Evolutionary conservation across 2,329 filamentous ascomycete genomes (phyloP), one percentile per base, ranked within the genome.

Genomic region (Fusarium papillatum): DNA sequence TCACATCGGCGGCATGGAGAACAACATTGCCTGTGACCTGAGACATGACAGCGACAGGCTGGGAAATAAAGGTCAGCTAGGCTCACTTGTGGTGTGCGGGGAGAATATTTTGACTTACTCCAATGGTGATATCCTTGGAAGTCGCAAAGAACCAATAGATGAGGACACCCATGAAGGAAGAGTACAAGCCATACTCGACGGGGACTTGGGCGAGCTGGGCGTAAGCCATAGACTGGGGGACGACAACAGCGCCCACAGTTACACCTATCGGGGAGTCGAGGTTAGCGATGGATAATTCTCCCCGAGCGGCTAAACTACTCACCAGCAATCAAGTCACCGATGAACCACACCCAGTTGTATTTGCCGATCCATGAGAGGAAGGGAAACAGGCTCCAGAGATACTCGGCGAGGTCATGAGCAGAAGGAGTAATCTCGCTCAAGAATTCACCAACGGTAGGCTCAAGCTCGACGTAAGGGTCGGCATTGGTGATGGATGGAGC

Each of bases 71-170:
- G 77, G 78, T 81, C 66, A 75, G 69, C 68, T n/a, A 34, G 57
- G 19, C 41, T 60, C n/a, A 26, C 36, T 46, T 50, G 13, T 14
- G 14, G 38, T 34, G 16, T 36, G 17, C 10, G 14, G n/a, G 17
- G 16, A 38, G 5, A 22, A 39, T 29, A 9, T 3, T 36, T 75
- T 67, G 7, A 88, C 91, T 85, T 87, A 94, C 92, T 46, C 95
- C 95, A 75, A 97, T 97, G 22, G 95, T 97, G 81, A 98, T 97
- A 84, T 89, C 88, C 78, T 98, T 98, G 29, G 96, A 98, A 0
- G 96, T 98, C 46, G 96, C 96, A 81, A 98, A 98, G 84, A 98
- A 96, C 96, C 96, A 98, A 85, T 98, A 98, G 78, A 98, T 89
- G 74, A 98, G 84, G 24, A 98, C 96, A 71, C 96, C 96, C 91